Evolutionary conservation across 805 yeast genomes (phyloP), one percentile per base, ranked within the genome.

Genomic region (Saccharomycopsis sp.): DNA sequence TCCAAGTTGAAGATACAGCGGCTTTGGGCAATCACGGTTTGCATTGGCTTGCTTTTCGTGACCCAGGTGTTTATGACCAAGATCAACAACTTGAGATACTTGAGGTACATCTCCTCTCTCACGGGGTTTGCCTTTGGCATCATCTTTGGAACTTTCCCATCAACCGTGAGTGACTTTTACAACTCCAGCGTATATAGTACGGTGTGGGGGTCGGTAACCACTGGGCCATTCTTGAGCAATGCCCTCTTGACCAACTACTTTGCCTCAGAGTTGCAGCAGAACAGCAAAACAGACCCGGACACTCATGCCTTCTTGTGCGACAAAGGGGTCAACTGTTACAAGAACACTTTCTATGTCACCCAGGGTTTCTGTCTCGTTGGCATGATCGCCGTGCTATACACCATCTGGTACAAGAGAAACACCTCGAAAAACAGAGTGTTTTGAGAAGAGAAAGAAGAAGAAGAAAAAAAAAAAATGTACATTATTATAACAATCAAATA

Each of bases 71-170:
- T 63, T 3, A 39, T 68, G 1, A 36, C 69, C 4, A 48, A 56
- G 3, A 56, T 64, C 7, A 42, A 59, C 27, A 69, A 65, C 33
- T 52, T 70, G 15, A 59, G 60, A 3, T 59, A 67, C 20, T 57
- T 81, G 2, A 58, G 70, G 0, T 9, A 69, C 2, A 59, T 79
- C 2, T 78, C 87, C 0, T 59, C 68, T 3, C 52, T 77, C 4
- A 65, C 74, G 40, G 92, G 92, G 0, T 62, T 67, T 23, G 69
- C 83, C 16, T 82, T 79, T 59, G 94, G 94, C 0, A 64, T 80
- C 20, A 58, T 74, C 3, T 80, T 77, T 60, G 89, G 89, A 0
- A 72, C 80, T 0, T 77, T 77, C 54, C 94, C 94, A 3, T 80
- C 88, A 1, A 67, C 80, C 2, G 67, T 80, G 21, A 87, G 87